These are phyloP conservation scores for Xylariaceae sp. DNA, from an alignment of 2,329 filamentous ascomycete genomes.

Conservation along the genomic window DNA sequence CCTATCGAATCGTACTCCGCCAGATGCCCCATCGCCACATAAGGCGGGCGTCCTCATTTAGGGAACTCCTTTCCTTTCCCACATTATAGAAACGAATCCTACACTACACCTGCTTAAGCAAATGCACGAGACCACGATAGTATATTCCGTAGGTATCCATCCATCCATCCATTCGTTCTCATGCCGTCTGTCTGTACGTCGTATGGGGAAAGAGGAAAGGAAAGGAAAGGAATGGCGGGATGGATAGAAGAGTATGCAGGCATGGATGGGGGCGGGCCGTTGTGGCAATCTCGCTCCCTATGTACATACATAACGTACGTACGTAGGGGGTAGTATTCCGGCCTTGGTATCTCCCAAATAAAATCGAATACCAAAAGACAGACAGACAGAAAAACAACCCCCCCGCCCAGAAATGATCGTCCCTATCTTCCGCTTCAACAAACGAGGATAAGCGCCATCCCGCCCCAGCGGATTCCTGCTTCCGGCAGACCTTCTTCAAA, in stretches of 20 bases:
- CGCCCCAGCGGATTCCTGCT: not conserved
- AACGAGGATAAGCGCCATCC: not conserved
- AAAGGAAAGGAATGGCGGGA: not conserved
- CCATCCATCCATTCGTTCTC: not conserved
- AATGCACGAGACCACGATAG: too few relatives aligned
- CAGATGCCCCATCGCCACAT: too few relatives aligned
- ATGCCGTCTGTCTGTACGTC: not conserved
- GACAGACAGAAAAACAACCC: not conserved
- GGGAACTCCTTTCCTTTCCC: too few relatives aligned
- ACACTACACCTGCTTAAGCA: too few relatives aligned
- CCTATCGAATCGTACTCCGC: too few relatives aligned
- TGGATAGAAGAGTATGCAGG: not conserved
- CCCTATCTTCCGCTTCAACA: not conserved
- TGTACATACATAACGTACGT: not conserved
- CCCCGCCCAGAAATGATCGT: not conserved
- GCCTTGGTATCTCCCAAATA: too few relatives aligned
- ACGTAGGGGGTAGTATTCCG: not conserved
- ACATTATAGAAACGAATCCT: too few relatives aligned
- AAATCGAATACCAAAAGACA: not conserved
- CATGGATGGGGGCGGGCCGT: not conserved
- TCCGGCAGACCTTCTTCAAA: not conserved
- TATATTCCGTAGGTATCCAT: too few relatives aligned
- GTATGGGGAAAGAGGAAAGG: not conserved
- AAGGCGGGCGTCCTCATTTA: too few relatives aligned
- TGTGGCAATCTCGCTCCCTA: not conserved